Evolutionary conservation across 1,284 basidiomycete genomes (phyloP), one percentile per base, ranked within the genome.

Genomic region (Leccinum proliferum): DNA sequence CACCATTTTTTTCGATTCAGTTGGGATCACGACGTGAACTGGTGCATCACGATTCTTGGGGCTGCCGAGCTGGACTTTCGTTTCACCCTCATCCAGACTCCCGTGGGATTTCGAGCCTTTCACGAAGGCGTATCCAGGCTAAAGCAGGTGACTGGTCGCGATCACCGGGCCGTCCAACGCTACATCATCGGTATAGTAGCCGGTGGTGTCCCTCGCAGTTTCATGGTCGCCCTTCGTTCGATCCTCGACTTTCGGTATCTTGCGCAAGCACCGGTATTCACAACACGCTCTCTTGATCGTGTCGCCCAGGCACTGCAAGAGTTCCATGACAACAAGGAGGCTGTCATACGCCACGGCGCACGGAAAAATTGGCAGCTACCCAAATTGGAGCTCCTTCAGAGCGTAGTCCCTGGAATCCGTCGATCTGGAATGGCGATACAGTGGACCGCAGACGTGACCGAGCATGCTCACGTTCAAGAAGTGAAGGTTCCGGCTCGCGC

Each of bases 51-150:
- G 6, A 59, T 21, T 10, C 14, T 66, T 4, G 59, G 65, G 7
- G 59, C 55, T 2, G 10, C 21, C 1, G 60, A 66, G 43, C 29
- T 66, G 1, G 60, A 66, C 39, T 62, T 60, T 48, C 25, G 34
- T 2, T 65, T 65, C 29, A 60, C 64, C 11, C 15, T 65, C n/a
- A 29, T 62, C 14, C 61, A 64, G 39, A 58, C 61, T 25, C 25
- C 18, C 4, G 21, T 55, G 7, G 48, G 59, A 9, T 61, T 61
- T 35, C 10, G 57, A 9, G n/a, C 9, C 2, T 65, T 65, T 15
- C 25, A 61, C 7, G 37, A 55, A 11, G 63, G 63, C 11, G 53
- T 64, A 4, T 63, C 58, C 4, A 59, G 60, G 11, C 12, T 64
- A 6, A 64, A 63, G 41, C 52, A 53, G 14, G 52, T 53, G 15